Evolutionary conservation across 345 rosid species (phyloP), one percentile per base, ranked within the genome.

Genomic region (Limnanthes douglasii): DNA sequence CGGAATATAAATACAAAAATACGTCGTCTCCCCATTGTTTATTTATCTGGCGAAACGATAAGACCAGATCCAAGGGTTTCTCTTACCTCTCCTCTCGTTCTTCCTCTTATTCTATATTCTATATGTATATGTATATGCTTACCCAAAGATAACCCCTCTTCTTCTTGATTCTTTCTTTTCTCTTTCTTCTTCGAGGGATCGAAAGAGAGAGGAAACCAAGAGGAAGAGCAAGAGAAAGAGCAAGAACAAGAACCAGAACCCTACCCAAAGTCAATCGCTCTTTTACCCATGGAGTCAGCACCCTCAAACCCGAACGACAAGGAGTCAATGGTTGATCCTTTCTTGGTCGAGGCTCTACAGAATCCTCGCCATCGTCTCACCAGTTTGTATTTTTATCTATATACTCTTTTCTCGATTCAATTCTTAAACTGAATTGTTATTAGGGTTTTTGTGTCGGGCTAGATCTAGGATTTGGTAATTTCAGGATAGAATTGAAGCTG

Each of bases 351-450:
- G 69, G 94, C 95, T 52, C 90, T 88, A 21, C 94, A 73, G 50
- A 80, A 80, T 43, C 82, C 92, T 48, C 94, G 94, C 50, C 96
- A 84, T 32, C 98, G 98, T 46, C 96, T 86, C 61, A 78, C 93
- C 62, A 68, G 94, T 78, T 34, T 54, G 73, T 57, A 4, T 49
- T 16, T 3, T 31, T 20, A 26, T 21, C 26, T 46, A 42, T 46
- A 10, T 52, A 3, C 10, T 17, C 18, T 37, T 1, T 17, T 8
- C 32, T 12, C 19, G 30, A 5, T 20, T 12, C 8, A 11, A 4
- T 6, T 28, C 30, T 9, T 18, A 5, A 18, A 16, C 32, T 23
- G 25, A 42, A 48, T 37, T 43, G 42, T 25, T 20, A 36, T 42
- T 31, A 16, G 1, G 18, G 37, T 15, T 28, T 11, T 41, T 37